phyloP scores from a whole-genome alignment of 2,329 filamentous ascomycete species.

The Calonectria pauciramosa region DNA sequence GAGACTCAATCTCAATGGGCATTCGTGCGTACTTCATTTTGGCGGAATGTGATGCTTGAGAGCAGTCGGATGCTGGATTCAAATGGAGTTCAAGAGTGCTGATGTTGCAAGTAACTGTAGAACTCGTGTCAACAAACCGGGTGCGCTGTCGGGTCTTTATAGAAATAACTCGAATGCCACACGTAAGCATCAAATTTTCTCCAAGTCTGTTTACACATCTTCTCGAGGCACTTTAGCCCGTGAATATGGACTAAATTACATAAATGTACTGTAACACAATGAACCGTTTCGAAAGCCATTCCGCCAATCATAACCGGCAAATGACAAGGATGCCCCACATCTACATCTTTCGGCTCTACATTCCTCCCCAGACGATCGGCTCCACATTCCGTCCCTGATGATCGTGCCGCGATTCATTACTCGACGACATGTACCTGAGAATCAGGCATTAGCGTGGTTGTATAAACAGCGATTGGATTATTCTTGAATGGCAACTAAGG shows the following conservation, averaged over 20 bases:
- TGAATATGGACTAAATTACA: not conserved
- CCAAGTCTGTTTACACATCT: not conserved
- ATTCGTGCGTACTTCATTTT: constrained; percentile 44
- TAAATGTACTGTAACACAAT: not conserved
- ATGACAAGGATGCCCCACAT: not conserved
- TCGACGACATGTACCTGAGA: not conserved
- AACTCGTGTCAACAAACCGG: too few species aligned
- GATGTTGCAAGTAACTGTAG: not conserved
- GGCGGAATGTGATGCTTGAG: not conserved
- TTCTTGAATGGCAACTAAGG: not conserved
- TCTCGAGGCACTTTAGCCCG: not conserved
- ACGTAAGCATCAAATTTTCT: not conserved
- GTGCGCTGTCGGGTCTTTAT: not conserved
- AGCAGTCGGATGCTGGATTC: not conserved
- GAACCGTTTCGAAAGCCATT: not conserved
- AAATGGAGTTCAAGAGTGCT: not conserved
- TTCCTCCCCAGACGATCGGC: not conserved
- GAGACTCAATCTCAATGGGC: constrained; percentile 43
- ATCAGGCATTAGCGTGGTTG: not conserved
- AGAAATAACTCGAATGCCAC: not conserved
- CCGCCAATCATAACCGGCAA: not conserved
- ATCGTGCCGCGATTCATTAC: not conserved
- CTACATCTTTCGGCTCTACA: not conserved
- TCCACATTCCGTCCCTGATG: constrained; percentile 4
- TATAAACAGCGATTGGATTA: not conserved